A percentile compares a stretch with the other conserved stretches of the same genome.
phyloP scores from a whole-genome alignment of 2,329 filamentous ascomycete species.

The Elsinoe australis region DNA sequence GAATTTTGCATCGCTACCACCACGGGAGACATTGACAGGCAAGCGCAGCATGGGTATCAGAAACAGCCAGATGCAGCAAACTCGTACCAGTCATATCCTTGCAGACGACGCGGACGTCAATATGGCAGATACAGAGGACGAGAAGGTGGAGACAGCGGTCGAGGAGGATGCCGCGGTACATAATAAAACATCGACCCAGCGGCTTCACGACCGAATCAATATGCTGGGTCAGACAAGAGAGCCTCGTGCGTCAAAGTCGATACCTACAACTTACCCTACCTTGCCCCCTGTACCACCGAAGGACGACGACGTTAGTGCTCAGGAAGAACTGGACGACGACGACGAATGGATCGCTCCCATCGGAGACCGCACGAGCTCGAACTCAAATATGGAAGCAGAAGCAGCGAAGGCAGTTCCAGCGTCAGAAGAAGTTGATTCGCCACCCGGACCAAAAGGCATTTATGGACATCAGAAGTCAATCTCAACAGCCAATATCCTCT shows the following conservation, averaged over 20 bases:
- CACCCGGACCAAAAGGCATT: slow-evolving; percentile 13
- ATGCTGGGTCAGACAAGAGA: slow-evolving; percentile 53
- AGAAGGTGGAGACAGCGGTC: slow-evolving; percentile 22
- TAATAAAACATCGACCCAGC: slow-evolving; percentile 87
- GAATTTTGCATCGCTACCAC: slow-evolving; percentile 86
- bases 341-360: slow-evolving; percentile 54
- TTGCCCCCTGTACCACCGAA: slow-evolving; percentile 25
- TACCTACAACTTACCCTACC: slow-evolving; percentile 30
- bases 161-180: slow-evolving; percentile 52
- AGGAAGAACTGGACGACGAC: slow-evolving; percentile 41
- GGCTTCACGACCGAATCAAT: slow-evolving; percentile 86
- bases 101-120: slow-evolving; percentile 51
- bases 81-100: slow-evolving; percentile 47
- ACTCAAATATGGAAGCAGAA: slow-evolving; percentile 10
- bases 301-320: slow-evolving; percentile 20
- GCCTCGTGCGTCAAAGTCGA: slow-evolving; percentile 37
- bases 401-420: background rate
- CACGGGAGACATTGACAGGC: slow-evolving; percentile 73
- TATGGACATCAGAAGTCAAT: slow-evolving; percentile 30
- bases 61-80: slow-evolving; percentile 64
- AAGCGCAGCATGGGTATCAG: slow-evolving; percentile 75
- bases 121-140: slow-evolving; percentile 32
- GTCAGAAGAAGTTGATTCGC: too few species aligned
- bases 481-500: slow-evolving; percentile 34
- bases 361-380: slow-evolving; percentile 20